A percentile compares a stretch with the other conserved stretches of the same genome.
phyloP scores from a whole-genome alignment of 2,329 filamentous ascomycete genomes.

The Verticillium albo-atrum region DNA sequence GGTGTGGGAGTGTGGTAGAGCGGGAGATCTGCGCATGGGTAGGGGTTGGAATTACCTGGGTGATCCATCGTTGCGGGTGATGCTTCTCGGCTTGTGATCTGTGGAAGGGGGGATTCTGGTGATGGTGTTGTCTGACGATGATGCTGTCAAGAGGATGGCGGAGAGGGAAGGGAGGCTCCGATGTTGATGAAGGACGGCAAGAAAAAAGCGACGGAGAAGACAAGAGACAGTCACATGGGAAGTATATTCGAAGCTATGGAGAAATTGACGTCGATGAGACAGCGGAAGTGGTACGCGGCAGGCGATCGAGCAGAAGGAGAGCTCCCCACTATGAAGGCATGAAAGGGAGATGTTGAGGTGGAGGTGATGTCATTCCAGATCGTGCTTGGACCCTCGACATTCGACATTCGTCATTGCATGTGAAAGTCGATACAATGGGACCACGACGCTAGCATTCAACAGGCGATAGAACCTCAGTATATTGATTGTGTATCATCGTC shows the following conservation, averaged over 20 bases:
- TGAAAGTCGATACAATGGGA: not conserved
- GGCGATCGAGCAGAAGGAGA: not conserved
- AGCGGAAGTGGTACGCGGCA: not conserved
- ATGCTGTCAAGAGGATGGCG: not conserved
- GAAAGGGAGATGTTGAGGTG: not conserved
- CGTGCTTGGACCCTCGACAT: not conserved
- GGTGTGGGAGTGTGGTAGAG: no score
- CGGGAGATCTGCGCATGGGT: constrained; percentile 5
- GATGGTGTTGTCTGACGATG: not conserved
- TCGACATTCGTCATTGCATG: not conserved
- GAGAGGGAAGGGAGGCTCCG: not conserved
- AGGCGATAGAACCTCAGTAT: no score
- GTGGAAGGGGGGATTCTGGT: not conserved
- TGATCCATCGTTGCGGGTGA: constrained; percentile 8
- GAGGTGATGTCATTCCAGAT: not conserved
- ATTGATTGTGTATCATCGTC: no score
- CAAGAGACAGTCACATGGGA: not conserved
- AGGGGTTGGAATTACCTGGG: constrained; percentile 13
- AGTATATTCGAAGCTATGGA: not conserved
- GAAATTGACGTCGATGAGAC: not conserved
- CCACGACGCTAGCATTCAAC: no score
- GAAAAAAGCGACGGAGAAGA: not conserved
- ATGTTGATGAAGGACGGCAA: not conserved
- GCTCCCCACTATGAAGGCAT: not conserved
- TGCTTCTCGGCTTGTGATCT: not conserved